Base-by-base conservation (phyloP, 2,329 filamentous ascomycete species). In the Akanthomyces uredinophilus region DNA sequence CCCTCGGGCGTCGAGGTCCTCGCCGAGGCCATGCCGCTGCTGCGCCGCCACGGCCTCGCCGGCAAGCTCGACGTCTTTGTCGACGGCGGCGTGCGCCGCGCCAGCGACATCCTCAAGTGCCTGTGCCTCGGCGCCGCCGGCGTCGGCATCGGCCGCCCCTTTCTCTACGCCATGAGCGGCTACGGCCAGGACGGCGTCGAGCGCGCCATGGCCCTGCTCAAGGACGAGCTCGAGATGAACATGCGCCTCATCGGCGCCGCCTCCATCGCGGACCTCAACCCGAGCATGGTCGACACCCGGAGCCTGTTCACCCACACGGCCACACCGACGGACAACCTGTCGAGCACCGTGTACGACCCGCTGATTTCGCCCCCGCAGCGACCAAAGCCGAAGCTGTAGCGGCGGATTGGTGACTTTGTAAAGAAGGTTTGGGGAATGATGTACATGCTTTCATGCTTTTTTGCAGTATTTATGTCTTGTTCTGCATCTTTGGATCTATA, bases 211-310 rank as follows among this genome's bases (percentile, higher is more conserved):
- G 89, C 92, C 75, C 79, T 96, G 63, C 83, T 96, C 68, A 92
- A 91, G 78, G 95, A 98, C 71, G 95, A 99, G 82, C 91, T 99
- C 85, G 92, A 96, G 79, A 98, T 98, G 94, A 95, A 94, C 72
- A 98, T 99, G 95, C 86, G 95, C 7, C 79, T 99, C 65, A 92
- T 99, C 68, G 95, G 95, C 11, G 90, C 87, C 63, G 84, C 82
- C 22, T 87, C 77, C 64, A 75, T 99, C 37, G 86, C 87, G 41
- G 87, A 99, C 68, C 78, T 99, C 65, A 91, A 90, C 65, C 89
- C 93, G 0, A 87, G 86, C 29, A 78, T 99, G 74, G 74, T 99
- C 22, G 95, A 99, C 72, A 84, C 86, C 0, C 80, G 89, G 64
- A 91, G 88, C 3, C 72, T 97, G 67, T 77, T 78, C 64, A 76